These are phyloP conservation scores for Kwoniella shandongensis DNA, from an alignment of 768 basidiomycete species.

Conservation along the genomic window DNA sequence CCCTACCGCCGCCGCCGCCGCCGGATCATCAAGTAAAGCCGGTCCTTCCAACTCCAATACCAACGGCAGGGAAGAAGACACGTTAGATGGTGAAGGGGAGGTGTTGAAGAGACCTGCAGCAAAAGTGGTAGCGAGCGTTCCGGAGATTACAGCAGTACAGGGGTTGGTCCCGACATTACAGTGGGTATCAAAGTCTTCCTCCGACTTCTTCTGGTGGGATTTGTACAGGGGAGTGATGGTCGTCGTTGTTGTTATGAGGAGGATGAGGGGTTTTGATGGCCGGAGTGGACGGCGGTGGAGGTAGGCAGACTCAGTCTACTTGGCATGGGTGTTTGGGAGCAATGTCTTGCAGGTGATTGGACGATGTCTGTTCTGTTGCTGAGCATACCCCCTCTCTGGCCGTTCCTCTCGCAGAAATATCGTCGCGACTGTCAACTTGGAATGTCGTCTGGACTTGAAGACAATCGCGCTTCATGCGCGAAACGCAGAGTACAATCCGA, in stretches of 20 bases:
- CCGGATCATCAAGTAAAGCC: background rate
- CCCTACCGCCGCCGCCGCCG: constrained; percentile 14
- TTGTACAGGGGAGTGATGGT: background rate
- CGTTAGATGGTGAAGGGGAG: constrained; percentile 16
- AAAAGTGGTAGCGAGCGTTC: constrained; percentile 37
- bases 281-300: background rate
- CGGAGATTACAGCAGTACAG: constrained; percentile 87
- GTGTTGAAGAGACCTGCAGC: constrained; percentile 16
- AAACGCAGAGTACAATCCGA: constrained; percentile 99
- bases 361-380: too few species aligned
- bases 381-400: background rate
- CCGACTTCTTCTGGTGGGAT: background rate
- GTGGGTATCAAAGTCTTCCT: constrained; percentile 54
- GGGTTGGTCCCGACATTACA: constrained; percentile 99
- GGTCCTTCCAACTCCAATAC: background rate
- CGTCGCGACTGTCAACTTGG: constrained; percentile 96
- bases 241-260: too few species aligned
- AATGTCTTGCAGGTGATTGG: too few species aligned
- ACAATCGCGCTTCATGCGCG: constrained; percentile 96
- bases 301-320: too few species aligned
- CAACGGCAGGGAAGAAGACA: constrained; percentile 6
- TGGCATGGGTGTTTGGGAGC: background rate
- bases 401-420: constrained; percentile 65
- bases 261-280: background rate
- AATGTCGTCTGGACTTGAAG: constrained; percentile 94